Evolutionary conservation across 1,284 basidiomycete genomes (phyloP).

Genomic region (Fomitiporia mediterranea): DNA sequence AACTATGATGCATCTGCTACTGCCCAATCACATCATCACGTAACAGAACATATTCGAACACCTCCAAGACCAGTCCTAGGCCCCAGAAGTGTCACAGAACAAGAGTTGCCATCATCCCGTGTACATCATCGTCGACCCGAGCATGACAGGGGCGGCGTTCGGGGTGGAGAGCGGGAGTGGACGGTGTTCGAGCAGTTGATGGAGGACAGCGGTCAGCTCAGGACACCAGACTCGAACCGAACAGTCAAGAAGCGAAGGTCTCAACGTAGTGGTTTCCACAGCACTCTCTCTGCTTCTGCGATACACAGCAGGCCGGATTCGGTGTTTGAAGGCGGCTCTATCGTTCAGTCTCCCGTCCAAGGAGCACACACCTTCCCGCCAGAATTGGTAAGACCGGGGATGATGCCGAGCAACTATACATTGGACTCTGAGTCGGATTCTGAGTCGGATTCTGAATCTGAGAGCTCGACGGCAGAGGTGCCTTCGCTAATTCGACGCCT

Average conservation of each 20-base stretch:
- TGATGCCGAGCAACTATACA: constrained; percentile 24
- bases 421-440: constrained; percentile 25
- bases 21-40: neutral
- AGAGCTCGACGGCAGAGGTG: constrained; percentile 23
- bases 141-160: neutral
- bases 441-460: constrained; percentile 13
- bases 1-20: neutral
- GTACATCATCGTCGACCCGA: neutral
- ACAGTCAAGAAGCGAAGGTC: constrained; percentile 9
- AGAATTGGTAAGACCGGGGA: constrained; percentile 11
- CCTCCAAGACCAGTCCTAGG: constrained; percentile 3
- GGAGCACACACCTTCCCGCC: constrained; percentile 9
- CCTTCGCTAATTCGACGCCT: constrained; percentile 9
- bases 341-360: constrained; percentile 18
- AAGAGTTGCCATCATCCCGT: neutral
- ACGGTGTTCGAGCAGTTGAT: constrained; percentile 67
- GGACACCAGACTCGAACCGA: constrained; percentile 23
- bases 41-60: too few species aligned
- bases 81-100: neutral
- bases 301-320: constrained; percentile 1
- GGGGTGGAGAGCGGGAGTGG: constrained; percentile 43
- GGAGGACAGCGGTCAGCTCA: constrained; percentile 52
- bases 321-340: constrained; percentile 9
- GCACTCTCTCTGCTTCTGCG: neutral
- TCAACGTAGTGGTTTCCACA: neutral